Evolutionary conservation across 768 basidiomycete genomes (phyloP).

Genomic region (Glaciozyma martinii): DNA sequence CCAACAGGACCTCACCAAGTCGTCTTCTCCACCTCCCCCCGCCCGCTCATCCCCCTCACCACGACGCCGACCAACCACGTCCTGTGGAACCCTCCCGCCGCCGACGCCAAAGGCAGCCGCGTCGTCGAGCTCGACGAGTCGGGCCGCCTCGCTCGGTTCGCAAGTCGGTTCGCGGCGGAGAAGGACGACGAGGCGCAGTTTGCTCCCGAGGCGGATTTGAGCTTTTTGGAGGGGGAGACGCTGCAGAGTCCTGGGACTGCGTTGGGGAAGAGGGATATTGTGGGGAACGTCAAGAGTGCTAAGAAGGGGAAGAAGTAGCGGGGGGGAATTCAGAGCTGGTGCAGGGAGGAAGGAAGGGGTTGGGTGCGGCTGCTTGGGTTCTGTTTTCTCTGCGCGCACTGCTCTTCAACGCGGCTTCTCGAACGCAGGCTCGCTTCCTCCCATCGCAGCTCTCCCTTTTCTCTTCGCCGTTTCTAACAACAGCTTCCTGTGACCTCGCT

Average conservation of each 20-base stretch:
- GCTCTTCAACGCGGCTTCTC: no score
- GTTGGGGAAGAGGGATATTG: slow-evolving; percentile 22
- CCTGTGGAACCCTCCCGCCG: slow-evolving; percentile 31
- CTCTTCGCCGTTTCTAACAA: no score
- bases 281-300: slow-evolving; percentile 7
- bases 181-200: slow-evolving; percentile 6
- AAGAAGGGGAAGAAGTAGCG: slow-evolving; percentile 30
- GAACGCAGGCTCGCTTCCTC: no score
- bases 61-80: slow-evolving; percentile 24
- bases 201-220: slow-evolving; percentile 21
- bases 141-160: slow-evolving; percentile 19
- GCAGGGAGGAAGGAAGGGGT: no score
- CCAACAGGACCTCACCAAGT: slow-evolving; percentile 19
- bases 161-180: slow-evolving; percentile 8
- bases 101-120: slow-evolving; percentile 10
- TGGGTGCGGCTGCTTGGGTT: no score
- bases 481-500: no score
- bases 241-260: slow-evolving; percentile 15
- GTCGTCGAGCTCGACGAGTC: slow-evolving; percentile 25
- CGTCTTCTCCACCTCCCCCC: slow-evolving; percentile 25
- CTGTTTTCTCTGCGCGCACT: no score
- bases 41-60: slow-evolving; percentile 27
- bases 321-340: no score
- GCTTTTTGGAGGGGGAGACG: slow-evolving; percentile 22
- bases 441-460: no score